Evolutionary conservation across 306 rosid genomes (phyloP).

Genomic region (Malus domestica): ASM211411v1 NC_041798.1:30027501-30028000

Average conservation of each 20-base stretch:
- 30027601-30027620: too few relatives aligned
- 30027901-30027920: background rate
- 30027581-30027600: too few relatives aligned
- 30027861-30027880: background rate
- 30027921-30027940: background rate
- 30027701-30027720: too few relatives aligned
- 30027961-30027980: background rate
- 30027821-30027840: background rate
- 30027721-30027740: too few relatives aligned
- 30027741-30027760: background rate
- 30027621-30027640: too few relatives aligned
- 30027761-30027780: background rate
- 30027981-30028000: background rate
- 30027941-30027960: too few relatives aligned
- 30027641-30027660: too few relatives aligned
- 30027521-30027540: too few relatives aligned
- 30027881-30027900: background rate
- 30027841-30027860: background rate
- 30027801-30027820: background rate
- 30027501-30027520: too few relatives aligned
- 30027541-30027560: too few relatives aligned
- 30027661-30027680: background rate
- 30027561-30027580: too few relatives aligned
- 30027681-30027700: background rate
- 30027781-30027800: background rate